phyloP scores from a whole-genome alignment of 2,329 filamentous ascomycete genomes.

The Calonectria pseudoturangicola region DNA sequence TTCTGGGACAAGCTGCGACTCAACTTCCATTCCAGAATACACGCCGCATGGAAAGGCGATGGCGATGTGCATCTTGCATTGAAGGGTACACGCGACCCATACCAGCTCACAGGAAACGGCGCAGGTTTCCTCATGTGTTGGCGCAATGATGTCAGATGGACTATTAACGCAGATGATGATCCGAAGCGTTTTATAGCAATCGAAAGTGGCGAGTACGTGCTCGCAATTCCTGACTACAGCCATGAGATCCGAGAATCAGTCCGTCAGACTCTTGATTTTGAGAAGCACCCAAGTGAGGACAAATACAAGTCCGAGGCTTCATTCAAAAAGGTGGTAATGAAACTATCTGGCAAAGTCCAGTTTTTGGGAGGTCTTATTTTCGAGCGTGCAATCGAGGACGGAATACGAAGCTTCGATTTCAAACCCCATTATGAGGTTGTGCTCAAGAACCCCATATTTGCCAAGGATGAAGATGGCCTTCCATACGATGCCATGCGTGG shows the following conservation, averaged over 20 bases:
- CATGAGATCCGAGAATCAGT: conserved; percentile 84
- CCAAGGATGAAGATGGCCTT: conserved; percentile 73
- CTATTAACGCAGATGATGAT: conserved; percentile 88
- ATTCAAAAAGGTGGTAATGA: conserved; percentile 99
- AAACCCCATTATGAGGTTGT: conserved; percentile 94
- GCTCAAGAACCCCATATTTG: conserved; percentile 85
- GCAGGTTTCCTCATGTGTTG: conserved; percentile 99
- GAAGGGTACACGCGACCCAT: conserved; percentile 94
- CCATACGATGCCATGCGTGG: conserved; percentile 95
- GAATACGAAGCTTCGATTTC: conserved; percentile 88
- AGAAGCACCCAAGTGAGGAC: conserved; percentile 77
- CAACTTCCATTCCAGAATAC: conserved; percentile 93
- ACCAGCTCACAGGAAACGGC: conserved; percentile 92
- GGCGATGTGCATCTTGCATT: conserved; percentile 95
- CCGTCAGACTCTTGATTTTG: conserved; percentile 70
- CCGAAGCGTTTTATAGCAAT: conserved; percentile 96
- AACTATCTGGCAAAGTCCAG: conserved; percentile 95
- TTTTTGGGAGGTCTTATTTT: conserved; percentile 95
- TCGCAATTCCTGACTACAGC: conserved; percentile 95
- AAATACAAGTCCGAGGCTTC: conserved; percentile 83
- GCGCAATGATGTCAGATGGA: conserved; percentile 94
- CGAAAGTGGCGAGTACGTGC: conserved; percentile 94
- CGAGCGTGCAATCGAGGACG: conserved; percentile 85
- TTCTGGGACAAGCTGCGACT: conserved; percentile 99
- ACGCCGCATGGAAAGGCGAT: conserved; percentile 93